These are phyloP conservation scores for Artemisia tridentata DNA, from an alignment of 129 eudicot genomes.

Conservation along the genomic window DNA sequence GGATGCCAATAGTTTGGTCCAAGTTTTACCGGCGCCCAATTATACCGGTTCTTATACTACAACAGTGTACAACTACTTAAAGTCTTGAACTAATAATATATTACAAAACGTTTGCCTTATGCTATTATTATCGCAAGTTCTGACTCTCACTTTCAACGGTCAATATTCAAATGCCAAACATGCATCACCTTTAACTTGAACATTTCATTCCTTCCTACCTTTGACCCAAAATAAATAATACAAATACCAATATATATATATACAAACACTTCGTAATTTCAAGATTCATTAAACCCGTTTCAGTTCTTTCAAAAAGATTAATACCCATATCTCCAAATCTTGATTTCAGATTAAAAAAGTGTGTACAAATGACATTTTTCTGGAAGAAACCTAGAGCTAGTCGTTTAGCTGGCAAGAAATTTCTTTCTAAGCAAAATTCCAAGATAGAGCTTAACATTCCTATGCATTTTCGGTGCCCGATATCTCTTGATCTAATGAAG, in stretches of 20 bases:
- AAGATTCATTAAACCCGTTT: constrained; percentile 25
- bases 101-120: constrained; percentile 18
- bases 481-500: constrained; percentile 87
- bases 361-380: constrained; percentile 49
- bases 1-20: constrained; percentile 19
- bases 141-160: constrained; percentile 67
- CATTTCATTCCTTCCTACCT: constrained; percentile 24
- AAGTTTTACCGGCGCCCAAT: constrained; percentile 27
- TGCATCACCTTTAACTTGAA: constrained; percentile 29
- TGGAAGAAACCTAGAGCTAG: constrained; percentile 57
- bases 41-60: constrained; percentile 23
- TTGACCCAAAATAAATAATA: constrained; percentile 29
- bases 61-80: constrained; percentile 22
- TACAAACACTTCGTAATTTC: constrained; percentile 5
- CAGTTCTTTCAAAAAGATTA: constrained; percentile 1
- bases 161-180: constrained; percentile 59
- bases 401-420: constrained; percentile 33
- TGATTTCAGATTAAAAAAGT: neutral
- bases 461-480: constrained; percentile 76
- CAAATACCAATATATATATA: constrained; percentile 25
- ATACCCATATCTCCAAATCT: constrained; percentile 25
- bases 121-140: constrained; percentile 32
- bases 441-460: constrained; percentile 63
- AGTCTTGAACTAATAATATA: neutral
- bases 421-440: constrained; percentile 21